Conservation (phyloP, 345 rosid genomes). For the Citrus reticulata region DNA sequence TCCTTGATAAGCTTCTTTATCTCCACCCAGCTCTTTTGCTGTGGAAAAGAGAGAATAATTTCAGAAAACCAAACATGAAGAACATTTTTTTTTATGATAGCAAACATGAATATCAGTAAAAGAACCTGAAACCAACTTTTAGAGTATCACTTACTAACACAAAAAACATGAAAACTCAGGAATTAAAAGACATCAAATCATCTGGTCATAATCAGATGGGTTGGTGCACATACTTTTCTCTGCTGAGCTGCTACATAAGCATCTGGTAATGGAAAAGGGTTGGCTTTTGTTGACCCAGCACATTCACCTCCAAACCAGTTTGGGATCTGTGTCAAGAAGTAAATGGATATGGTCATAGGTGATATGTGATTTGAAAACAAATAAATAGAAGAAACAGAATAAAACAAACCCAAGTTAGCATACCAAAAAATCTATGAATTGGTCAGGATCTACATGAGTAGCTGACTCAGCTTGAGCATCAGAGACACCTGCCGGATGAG, state of each 20-base stretch:
- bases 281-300: constrained; percentile 67
- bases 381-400: background rate
- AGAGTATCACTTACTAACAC: background rate
- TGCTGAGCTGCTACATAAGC: constrained; percentile 65
- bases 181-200: background rate
- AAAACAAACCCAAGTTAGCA: background rate
- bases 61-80: background rate
- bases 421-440: constrained; percentile 91
- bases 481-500: constrained; percentile 98
- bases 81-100: background rate
- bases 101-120: background rate
- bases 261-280: constrained; percentile 85
- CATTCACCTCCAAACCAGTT: constrained; percentile 81
- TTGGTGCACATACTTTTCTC: constrained; percentile 56
- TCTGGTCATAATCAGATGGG: constrained; percentile 9
- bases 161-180: constrained; percentile 5
- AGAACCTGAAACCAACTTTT: background rate
- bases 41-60: constrained; percentile 12
- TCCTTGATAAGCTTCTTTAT: constrained; percentile 69
- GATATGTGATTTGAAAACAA: background rate
- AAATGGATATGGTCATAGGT: constrained; percentile 6
- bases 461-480: constrained; percentile 94
- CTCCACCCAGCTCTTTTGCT: constrained; percentile 81
- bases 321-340: constrained; percentile 61
- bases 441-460: constrained; percentile 79